These are phyloP conservation scores for Ramalina intermedia DNA, from an alignment of 495 filamentous ascomycete genomes.

Conservation along the genomic window DNA sequence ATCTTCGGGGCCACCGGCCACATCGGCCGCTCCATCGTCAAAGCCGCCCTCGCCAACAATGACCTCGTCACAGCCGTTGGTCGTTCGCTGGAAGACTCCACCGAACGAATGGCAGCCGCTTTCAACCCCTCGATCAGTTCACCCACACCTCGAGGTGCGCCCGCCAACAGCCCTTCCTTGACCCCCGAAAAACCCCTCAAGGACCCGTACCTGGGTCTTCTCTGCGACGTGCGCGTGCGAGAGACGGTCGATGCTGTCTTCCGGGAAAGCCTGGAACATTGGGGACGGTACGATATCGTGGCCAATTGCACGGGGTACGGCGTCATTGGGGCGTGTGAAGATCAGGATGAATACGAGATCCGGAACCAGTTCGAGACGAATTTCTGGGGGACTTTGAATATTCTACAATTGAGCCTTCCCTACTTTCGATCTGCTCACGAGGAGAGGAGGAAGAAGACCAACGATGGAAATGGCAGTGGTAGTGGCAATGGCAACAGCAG, in stretches of 20 bases:
- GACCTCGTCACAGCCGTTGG: slow-evolving; percentile 87
- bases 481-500: too few species aligned
- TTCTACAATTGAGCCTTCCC: slow-evolving; percentile 76
- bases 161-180: slow-evolving; percentile 2
- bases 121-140: background rate
- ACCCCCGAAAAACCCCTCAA: slow-evolving; percentile 20
- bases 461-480: too few species aligned
- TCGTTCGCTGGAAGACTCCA: slow-evolving; percentile 63
- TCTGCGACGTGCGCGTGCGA: slow-evolving; percentile 80
- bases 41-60: slow-evolving; percentile 60
- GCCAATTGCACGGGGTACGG: slow-evolving; percentile 88
- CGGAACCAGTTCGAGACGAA: slow-evolving; percentile 91
- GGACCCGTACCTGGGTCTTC: slow-evolving; percentile 46
- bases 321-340: slow-evolving; percentile 90
- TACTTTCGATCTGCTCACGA: slow-evolving; percentile 54
- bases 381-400: slow-evolving; percentile 88
- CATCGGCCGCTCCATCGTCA: slow-evolving; percentile 82
- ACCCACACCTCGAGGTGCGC: background rate
- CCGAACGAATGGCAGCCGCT: slow-evolving; percentile 47
- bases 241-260: slow-evolving; percentile 63
- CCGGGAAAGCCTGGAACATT: slow-evolving; percentile 50
- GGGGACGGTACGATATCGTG: slow-evolving; percentile 75
- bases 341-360: slow-evolving; percentile 89
- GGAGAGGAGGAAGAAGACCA: background rate
- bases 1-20: slow-evolving; percentile 93